Evolutionary conservation across 75 land plant genomes (phyloP), one percentile per base, ranked within the genome.

Genomic region (Picea glauca): DNA sequence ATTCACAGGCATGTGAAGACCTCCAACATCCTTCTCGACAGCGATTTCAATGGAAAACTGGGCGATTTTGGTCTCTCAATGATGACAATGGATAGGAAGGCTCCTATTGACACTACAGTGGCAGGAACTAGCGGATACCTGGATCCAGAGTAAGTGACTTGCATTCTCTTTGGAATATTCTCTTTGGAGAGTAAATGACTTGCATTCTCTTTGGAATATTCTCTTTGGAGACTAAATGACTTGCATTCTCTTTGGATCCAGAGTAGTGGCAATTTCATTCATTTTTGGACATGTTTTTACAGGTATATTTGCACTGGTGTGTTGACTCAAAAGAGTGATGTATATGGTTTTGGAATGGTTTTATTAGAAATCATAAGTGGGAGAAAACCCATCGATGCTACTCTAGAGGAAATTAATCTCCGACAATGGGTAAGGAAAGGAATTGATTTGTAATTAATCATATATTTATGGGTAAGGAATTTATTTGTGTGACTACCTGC

Each of bases 51-150:
- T 60, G 78, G 77, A 14, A 83, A 83, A 83, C 58, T 83, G 0
- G 73, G 84, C 12, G 84, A 74, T 74, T 83, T 80, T 9, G 84
- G 84, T 58, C 67, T 83, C 33, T 83, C 68, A 31, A 83, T 56
- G 54, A 35, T 54, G 21, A 23, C 32, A 13, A 33, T 66, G 7
- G 77, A 73, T 14, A 58, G 14, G 2, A 84, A 57, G 17, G 62
- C 68, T 21, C 50, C 84, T 8, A 35, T 59, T 1, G 1, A 13
- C 5, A 76, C 65, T 56, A 14, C 35, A 3, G 77, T 80, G 26
- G 74, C 14, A 62, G 60, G 83, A 62, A 83, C 72, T 21, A 62
- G 13, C 13, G 83, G 83, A 56, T 82, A 82, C 13, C 38, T 80
- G 50, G 83, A 82, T 80, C 84, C 83, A 0, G 78, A 74, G 84